Conservation (phyloP, 176 grass and related monocot genomes). For the Cocos nucifera region DNA sequence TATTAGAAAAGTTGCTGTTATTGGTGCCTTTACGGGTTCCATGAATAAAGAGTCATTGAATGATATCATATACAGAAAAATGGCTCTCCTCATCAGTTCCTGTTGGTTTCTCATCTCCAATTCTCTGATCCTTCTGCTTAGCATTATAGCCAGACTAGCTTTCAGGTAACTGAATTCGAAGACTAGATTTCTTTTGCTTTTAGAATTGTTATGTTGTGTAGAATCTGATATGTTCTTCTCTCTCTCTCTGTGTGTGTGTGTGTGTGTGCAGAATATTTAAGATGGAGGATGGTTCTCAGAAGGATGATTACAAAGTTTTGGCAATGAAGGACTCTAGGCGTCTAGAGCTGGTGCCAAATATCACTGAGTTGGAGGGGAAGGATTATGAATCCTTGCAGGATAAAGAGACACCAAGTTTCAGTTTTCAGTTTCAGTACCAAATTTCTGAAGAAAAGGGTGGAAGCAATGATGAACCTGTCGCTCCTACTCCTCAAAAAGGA, state of each 20-base stretch:
- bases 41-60: not conserved
- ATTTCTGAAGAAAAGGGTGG: not conserved
- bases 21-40: not conserved
- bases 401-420: conserved; percentile 20
- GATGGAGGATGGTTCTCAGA: not conserved
- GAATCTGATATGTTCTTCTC: too few species aligned
- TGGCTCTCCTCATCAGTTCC: conserved; percentile 18
- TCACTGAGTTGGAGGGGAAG: not conserved
- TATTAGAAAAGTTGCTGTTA: not conserved
- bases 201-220: too few species aligned
- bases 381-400: not conserved
- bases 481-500: not conserved
- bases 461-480: too few species aligned
- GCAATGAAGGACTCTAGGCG: not conserved
- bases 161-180: conserved; percentile 20
- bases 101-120: conserved; percentile 16
- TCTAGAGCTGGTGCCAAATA: too few species aligned
- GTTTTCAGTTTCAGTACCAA: conserved; percentile 71
- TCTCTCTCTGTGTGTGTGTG: too few species aligned
- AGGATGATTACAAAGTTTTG: not conserved
- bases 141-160: conserved; percentile 20
- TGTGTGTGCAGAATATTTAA: too few species aligned
- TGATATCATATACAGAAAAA: not conserved
- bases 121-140: conserved; percentile 25
- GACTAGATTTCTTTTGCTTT: too few species aligned